Base-by-base conservation (phyloP, 2,329 filamentous ascomycete species). In the Trichoderma sp. region DNA sequence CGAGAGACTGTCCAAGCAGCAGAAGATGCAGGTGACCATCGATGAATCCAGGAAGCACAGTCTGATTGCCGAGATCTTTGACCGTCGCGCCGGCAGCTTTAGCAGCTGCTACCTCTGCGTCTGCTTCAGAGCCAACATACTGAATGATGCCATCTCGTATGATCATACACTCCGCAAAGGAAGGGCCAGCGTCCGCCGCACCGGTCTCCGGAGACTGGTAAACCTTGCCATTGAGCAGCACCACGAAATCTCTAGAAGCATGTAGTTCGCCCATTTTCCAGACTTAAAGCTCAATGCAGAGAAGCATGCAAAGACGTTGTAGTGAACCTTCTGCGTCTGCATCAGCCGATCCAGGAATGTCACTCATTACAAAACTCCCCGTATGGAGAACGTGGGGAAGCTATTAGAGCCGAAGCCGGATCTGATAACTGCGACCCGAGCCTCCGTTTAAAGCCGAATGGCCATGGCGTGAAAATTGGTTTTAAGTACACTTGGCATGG, bases 11-110 rank as follows among this genome's bases (percentile, higher is more conserved):
- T 1, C 89, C 89, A 0, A 90, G 83, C 11, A 89, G 83, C 0
- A 91, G 83, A 11, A 91, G 84, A 78, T 91, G 89, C 81, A 90
- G 85, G 76, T 91, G 89, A 6, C 88, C 88, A 75, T 91, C 89
- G 53, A 91, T 87, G 81, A 91, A 91, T 16, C 89, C 86, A 0
- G 89, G 89, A 2, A 91, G 83, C 3, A 91, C 82, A 1, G 84
- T 85, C 27, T 79, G 80, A 1, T 84, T 83, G 1, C 67, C 69
- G 3, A 86, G 72, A 38, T 85, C 81, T 33, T 79, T 77, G 21
- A 79, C 60, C 9, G 63, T 45, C 31, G 79, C 80, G 18, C 80
- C 82, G 3, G 76, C 75, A 4, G 77, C 72, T 45, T 78, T 79
- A 4, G 82, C 83, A 1, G 77, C 69, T 3, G 74, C 53, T 3